Conservation (phyloP, 148 eudicot genomes). For the Limonium bicolor region DNA sequence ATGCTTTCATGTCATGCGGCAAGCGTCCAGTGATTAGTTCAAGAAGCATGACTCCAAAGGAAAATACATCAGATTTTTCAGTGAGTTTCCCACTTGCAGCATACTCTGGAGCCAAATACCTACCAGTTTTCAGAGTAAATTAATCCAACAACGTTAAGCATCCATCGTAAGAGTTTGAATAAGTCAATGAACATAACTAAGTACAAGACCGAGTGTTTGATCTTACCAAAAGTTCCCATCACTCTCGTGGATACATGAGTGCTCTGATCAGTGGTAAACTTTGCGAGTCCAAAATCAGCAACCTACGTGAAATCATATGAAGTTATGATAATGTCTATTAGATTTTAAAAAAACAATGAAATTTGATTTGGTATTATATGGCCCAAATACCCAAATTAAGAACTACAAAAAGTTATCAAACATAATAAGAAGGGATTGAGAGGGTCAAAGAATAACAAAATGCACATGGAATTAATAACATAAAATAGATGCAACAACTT, state of each 20-base stretch:
- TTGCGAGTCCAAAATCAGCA: slow-evolving; percentile 97
- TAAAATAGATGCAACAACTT: too few species aligned
- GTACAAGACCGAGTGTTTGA: too few species aligned
- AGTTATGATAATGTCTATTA: too few species aligned
- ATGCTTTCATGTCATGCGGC: slow-evolving; percentile 50
- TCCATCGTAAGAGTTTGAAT: background rate
- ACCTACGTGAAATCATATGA: slow-evolving; percentile 52
- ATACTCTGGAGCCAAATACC: slow-evolving; percentile 93
- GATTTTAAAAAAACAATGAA: too few species aligned
- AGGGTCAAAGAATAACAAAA: background rate
- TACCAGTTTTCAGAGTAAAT: too few species aligned
- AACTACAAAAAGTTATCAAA: too few species aligned
- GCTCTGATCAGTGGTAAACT: slow-evolving; percentile 59
- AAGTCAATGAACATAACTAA: background rate
- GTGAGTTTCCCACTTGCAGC: slow-evolving; percentile 96
- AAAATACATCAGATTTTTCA: slow-evolving; percentile 89
- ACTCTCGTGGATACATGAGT: slow-evolving; percentile 96
- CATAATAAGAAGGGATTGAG: too few species aligned
- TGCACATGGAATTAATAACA: too few species aligned
- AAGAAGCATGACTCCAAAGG: slow-evolving; percentile 80
- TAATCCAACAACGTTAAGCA: too few species aligned
- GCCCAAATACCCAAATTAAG: background rate
- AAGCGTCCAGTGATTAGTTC: slow-evolving; percentile 86
- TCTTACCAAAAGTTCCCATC: slow-evolving; percentile 97
- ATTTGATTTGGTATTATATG: too few species aligned